Evolutionary conservation across 2,329 filamentous ascomycete genomes (phyloP), one percentile per base, ranked within the genome.

Genomic region (Bipolaris victoriae): DNA sequence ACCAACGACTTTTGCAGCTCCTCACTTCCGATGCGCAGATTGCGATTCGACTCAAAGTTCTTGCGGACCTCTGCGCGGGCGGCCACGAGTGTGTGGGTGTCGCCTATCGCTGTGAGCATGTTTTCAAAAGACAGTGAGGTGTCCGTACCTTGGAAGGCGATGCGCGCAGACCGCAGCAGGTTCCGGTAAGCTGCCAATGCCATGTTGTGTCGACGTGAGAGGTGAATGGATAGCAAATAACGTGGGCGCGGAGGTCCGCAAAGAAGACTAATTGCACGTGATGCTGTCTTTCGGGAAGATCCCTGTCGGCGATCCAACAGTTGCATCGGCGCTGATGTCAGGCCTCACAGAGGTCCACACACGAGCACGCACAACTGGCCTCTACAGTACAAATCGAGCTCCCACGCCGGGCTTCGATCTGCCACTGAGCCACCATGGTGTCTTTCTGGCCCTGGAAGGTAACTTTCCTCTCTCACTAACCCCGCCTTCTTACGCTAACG

Each of bases 101-200:
- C 94, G 69, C 89, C 92, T 96, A 57, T 20, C 6, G 37, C 18
- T 15, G 41, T 63, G 24, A 55, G 56, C 44, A 16, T 40, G 35
- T 31, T 29, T 31, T 20, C n/a, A 3, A 16, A 3, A 6, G 18
- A 7, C 24, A 3, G 7, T 1, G 10, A 5, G 10, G n/a, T 33
- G 13, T 7, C 5, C 44, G 33, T 80, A 94, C 92, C 91, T 80
- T 89, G 81, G 74, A 99, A 99, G 58, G 93, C 92, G 63, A 96
- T 82, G 63, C 88, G 84, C 33, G 91, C 87, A 20, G 93, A 90
- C 61, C 94, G 92, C 67, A 96, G 82, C 40, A 98, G 81, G 65
- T 89, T 83, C 71, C 92, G 84, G 79, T 97, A 98, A 36, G 91
- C 92, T 71, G 84, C 82, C 53, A 92, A 80, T 15, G 91, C 90